Evolutionary conservation across 176 grass and related monocot genomes (phyloP).

Genomic region (Puccinellia tenuiflora): DNA sequence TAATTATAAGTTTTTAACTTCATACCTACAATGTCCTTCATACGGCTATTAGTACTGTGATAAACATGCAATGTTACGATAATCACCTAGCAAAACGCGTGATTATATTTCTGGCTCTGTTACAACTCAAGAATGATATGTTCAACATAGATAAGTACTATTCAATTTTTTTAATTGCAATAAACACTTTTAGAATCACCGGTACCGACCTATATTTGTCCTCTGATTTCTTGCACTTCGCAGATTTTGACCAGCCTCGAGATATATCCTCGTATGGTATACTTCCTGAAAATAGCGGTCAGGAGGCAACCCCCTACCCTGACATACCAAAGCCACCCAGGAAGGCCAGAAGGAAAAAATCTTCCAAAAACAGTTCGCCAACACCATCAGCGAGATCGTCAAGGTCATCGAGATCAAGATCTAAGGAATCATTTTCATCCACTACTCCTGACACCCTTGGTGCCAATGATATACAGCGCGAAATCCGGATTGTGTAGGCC

Average conservation of each 20-base stretch:
- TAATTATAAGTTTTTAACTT: background rate
- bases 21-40: background rate
- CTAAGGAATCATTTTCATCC: constrained; percentile 51
- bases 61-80: background rate
- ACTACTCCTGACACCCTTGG: background rate
- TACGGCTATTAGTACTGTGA: background rate
- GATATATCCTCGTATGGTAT: constrained; percentile 60
- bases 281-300: constrained; percentile 34
- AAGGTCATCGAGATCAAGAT: constrained; percentile 51
- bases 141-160: background rate
- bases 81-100: background rate
- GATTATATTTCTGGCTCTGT: background rate
- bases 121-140: background rate
- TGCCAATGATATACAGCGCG: constrained; percentile 1
- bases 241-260: constrained; percentile 79
- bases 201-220: background rate
- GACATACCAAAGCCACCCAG: constrained; percentile 71
- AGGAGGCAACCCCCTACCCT: constrained; percentile 41
- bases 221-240: background rate
- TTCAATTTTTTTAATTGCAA: background rate
- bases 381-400: constrained; percentile 41
- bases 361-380: constrained; percentile 34
- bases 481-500: constrained; percentile 36
- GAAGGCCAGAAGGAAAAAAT: constrained; percentile 55
- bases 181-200: background rate